Evolutionary conservation across 1,284 basidiomycete genomes (phyloP).

Genomic region (Cerrena zonata): DNA sequence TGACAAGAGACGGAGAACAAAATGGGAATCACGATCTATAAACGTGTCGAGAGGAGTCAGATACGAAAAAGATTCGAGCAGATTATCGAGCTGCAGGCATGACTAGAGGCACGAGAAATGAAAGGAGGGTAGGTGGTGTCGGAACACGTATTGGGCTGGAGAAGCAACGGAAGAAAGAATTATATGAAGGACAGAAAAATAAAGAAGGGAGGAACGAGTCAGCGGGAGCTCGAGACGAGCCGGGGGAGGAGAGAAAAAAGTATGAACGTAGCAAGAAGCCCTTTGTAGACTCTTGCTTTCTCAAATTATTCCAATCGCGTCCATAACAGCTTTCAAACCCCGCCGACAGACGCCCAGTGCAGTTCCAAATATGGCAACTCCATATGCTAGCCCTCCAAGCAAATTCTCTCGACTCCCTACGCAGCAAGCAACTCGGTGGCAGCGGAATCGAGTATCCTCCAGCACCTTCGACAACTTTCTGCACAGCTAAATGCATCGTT

Average conservation of each 20-base stretch:
- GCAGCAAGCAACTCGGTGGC: no score
- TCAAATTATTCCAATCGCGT: background rate
- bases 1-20: background rate
- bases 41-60: background rate
- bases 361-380: background rate
- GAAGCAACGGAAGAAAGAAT: background rate
- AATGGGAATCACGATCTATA: background rate
- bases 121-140: background rate
- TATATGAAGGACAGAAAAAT: background rate
- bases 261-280: background rate
- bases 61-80: background rate
- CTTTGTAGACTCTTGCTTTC: background rate
- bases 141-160: background rate
- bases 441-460: no score
- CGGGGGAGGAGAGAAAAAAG: background rate
- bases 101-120: background rate
- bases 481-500: background rate
- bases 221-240: background rate
- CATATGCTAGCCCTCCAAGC: background rate
- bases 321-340: background rate
- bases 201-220: background rate
- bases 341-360: background rate
- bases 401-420: background rate
- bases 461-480: background rate
- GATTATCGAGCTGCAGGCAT: background rate